Conservation (phyloP, 2,329 filamentous ascomycete species). For the Fusarium annulatum region DNA sequence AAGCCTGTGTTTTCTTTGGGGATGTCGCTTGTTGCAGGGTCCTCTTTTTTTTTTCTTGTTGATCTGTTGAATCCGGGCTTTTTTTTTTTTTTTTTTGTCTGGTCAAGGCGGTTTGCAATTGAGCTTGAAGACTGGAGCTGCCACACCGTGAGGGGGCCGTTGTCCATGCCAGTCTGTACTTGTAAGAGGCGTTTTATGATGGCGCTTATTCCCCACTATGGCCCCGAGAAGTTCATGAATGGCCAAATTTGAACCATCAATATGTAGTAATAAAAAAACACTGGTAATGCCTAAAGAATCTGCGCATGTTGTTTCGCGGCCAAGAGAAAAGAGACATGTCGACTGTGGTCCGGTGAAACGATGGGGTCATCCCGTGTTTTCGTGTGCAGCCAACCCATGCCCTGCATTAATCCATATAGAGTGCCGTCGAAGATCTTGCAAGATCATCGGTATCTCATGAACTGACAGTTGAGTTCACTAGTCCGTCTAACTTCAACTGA, state of each 20-base stretch:
- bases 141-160: constrained; percentile 13
- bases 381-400: constrained; percentile 3
- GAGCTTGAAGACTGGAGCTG: constrained; percentile 37
- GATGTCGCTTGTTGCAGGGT: constrained; percentile 39
- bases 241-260: constrained; percentile 14
- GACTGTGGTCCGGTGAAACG: constrained; percentile 14
- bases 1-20: constrained; percentile 43
- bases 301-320: constrained; percentile 20
- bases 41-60: constrained; percentile 44
- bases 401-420: constrained; percentile 15
- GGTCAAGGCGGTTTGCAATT: constrained; percentile 26
- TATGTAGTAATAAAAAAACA: neutral
- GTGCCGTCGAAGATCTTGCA: constrained; percentile 29
- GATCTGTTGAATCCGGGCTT: constrained; percentile 47
- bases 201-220: constrained; percentile 29
- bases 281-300: neutral
- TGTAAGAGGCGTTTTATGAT: constrained; percentile 23
- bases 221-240: constrained; percentile 28
- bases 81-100: constrained; percentile 1
- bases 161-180: constrained; percentile 16
- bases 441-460: constrained; percentile 28
- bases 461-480: neutral
- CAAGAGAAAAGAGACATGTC: constrained; percentile 12
- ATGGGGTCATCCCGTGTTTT: constrained; percentile 15
- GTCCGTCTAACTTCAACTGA: neutral